These are phyloP conservation scores for Puya raimondii DNA, from an alignment of 176 grass and related monocot species.

Conservation along the genomic window DNA sequence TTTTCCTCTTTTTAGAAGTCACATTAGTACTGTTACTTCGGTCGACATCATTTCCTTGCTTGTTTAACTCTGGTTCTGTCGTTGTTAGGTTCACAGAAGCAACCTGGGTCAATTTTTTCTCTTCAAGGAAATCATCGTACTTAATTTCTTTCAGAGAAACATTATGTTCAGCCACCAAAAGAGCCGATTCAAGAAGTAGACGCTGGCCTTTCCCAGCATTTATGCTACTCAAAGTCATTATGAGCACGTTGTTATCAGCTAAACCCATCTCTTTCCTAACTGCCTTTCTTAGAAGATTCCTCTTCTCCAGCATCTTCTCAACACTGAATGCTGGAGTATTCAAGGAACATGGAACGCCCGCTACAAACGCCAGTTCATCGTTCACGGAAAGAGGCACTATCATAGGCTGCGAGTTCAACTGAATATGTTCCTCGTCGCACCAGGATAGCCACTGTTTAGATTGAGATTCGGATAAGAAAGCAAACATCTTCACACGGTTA, in stretches of 20 bases:
- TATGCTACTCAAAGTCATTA: slow-evolving; percentile 42
- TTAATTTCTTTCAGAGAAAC: slow-evolving; percentile 25
- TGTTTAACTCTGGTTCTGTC: slow-evolving; percentile 5
- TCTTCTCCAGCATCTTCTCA: slow-evolving; percentile 32
- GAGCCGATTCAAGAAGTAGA: slow-evolving; percentile 37
- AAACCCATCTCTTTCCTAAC: slow-evolving; percentile 44
- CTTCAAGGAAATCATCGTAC: slow-evolving; percentile 5
- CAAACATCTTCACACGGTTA: slow-evolving; percentile 28
- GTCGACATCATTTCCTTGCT: not conserved
- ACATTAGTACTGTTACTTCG: slow-evolving; percentile 8
- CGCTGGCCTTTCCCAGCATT: slow-evolving; percentile 41
- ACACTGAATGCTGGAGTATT: slow-evolving; percentile 32
- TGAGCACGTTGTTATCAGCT: slow-evolving; percentile 30
- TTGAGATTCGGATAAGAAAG: slow-evolving; percentile 37
- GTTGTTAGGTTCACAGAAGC: slow-evolving; percentile 19
- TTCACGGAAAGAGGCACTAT: slow-evolving; percentile 44
- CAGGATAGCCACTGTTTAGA: slow-evolving; percentile 35
- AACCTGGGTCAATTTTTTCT: slow-evolving; percentile 7
- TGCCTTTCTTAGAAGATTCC: slow-evolving; percentile 25
- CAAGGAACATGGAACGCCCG: slow-evolving; percentile 35
- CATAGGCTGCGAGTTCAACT: slow-evolving; percentile 29
- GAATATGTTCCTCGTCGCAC: slow-evolving; percentile 39
- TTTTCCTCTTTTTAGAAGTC: slow-evolving; percentile 19
- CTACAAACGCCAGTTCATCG: slow-evolving; percentile 44
- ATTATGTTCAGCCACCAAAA: slow-evolving; percentile 32